Conservation (phyloP, 2,329 filamentous ascomycete species). For the Colletotrichum cereale region DNA sequence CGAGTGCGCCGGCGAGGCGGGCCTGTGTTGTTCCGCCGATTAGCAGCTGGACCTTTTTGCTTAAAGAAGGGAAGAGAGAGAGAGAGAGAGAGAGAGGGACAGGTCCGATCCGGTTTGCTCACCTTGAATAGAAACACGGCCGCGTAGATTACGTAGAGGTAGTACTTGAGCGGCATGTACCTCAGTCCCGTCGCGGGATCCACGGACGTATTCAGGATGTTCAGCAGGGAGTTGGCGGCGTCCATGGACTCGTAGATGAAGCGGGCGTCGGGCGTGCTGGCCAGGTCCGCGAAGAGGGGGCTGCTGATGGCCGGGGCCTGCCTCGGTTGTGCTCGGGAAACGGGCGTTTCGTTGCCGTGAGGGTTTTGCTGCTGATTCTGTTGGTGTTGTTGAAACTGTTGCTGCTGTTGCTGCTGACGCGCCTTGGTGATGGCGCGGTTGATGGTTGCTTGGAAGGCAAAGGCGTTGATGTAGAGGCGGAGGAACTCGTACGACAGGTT, state of each 20-base stretch:
- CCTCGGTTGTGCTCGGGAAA: background rate
- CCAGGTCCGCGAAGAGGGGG: conserved; percentile 62
- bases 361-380: conserved; percentile 49
- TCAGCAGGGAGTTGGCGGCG: conserved; percentile 71
- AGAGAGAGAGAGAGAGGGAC: background rate
- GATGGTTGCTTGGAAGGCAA: conserved; percentile 80
- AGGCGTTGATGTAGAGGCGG: conserved; percentile 80
- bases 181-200: conserved; percentile 70
- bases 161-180: conserved; percentile 74
- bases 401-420: conserved; percentile 28
- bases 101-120: conserved; percentile 5
- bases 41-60: background rate
- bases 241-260: conserved; percentile 77
- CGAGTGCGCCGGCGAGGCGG: conserved; percentile 70
- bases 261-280: conserved; percentile 71
- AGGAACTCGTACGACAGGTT: conserved; percentile 80
- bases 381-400: background rate
- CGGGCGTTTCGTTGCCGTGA: conserved; percentile 50
- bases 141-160: conserved; percentile 72
- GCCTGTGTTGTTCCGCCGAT: conserved; percentile 52
- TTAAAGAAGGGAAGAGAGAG: no score
- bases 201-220: conserved; percentile 70
- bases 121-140: conserved; percentile 76
- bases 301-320: conserved; percentile 6
- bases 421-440: conserved; percentile 56